These are phyloP conservation scores for Penstemon newberryi DNA, from an alignment of 257 asterid genomes.

Conservation along the genomic window DNA sequence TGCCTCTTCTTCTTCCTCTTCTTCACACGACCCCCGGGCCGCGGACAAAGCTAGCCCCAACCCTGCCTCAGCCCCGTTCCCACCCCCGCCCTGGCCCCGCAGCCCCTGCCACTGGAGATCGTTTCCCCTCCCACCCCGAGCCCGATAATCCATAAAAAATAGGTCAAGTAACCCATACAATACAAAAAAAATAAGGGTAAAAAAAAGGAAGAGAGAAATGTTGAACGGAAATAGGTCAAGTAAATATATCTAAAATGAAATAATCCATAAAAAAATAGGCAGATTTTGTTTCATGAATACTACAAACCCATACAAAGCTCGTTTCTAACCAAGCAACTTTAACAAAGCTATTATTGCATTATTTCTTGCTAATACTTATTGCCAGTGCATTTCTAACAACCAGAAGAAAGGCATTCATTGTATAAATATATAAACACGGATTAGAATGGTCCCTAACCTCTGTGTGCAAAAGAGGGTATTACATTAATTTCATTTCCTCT, in stretches of 20 bases:
- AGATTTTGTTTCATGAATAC: constrained; percentile 23
- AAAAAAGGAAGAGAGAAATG: not conserved
- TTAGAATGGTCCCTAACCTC: constrained; percentile 22
- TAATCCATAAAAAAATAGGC: constrained; percentile 7
- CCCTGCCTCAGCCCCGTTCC: no score
- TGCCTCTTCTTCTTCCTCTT: no score
- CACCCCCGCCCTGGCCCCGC: no score
- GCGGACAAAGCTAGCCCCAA: no score
- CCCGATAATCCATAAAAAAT: no score
- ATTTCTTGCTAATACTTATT: constrained; percentile 32
- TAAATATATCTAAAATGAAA: not conserved
- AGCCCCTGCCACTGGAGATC: no score
- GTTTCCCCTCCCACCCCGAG: no score
- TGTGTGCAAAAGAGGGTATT: constrained; percentile 25
- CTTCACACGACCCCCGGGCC: no score
- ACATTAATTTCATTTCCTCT: constrained; percentile 29
- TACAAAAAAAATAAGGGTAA: not conserved
- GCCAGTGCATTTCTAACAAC: constrained; percentile 21
- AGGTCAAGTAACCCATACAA: no score
- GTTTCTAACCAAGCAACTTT: constrained; percentile 18
- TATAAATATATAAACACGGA: constrained; percentile 25
- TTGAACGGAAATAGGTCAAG: not conserved
- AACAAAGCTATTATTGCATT: constrained; percentile 32
- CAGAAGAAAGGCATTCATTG: constrained; percentile 26
- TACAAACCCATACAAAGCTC: constrained; percentile 23